Base-by-base conservation (phyloP, 1,284 basidiomycete genomes). In the Puccinia novopanici region DNA sequence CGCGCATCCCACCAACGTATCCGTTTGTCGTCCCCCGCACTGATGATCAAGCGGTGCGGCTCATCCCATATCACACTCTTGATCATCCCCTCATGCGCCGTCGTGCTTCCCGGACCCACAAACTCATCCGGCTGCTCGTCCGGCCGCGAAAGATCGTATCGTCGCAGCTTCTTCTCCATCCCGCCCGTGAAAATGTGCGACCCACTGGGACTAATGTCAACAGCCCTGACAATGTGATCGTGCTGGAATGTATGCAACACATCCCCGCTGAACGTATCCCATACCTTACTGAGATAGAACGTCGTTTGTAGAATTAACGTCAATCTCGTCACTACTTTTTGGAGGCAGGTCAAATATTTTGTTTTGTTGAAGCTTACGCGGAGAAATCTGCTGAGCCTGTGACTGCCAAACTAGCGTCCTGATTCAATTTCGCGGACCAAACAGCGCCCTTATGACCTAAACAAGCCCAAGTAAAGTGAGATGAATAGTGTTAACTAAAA, bases 1-100 rank as follows among this genome's bases (percentile, higher is more conserved):
- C 94, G 89, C 45, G 95, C 87, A 87, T 98, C 96, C 96, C 96
- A 99, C 95, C 95, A 98, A 84, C 94, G 93, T 86, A 98, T 90
- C 79, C 90, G 87, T 52, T 93, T 93, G 86, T 99, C 96, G 84
- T 98, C 96, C 4, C 92, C 93, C 37, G 94, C 95, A 68, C 91
- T 92, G 71, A 97, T 93, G 27, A 92, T 92, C 19, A 86, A 84
- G 9, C 91, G 91, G 83, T 93, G 90, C 80, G 92, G 92, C 80
- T 91, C 91, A 75, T 95, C 91, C 93, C 94, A 98, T 54, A 98
- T 91, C 45, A 97, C 91, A 84, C 93, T 94, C 87, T 94, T 94
- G 81, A 99, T 89, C 19, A 90, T 93, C 48, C 94, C 94, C 1
- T 95, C 93, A 86, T 97, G 95, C 52, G 86, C 86, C 17, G 77